These are phyloP conservation scores for Boletus pseudopeckii DNA, from an alignment of 768 basidiomycete species.

Conservation along the genomic window DNA sequence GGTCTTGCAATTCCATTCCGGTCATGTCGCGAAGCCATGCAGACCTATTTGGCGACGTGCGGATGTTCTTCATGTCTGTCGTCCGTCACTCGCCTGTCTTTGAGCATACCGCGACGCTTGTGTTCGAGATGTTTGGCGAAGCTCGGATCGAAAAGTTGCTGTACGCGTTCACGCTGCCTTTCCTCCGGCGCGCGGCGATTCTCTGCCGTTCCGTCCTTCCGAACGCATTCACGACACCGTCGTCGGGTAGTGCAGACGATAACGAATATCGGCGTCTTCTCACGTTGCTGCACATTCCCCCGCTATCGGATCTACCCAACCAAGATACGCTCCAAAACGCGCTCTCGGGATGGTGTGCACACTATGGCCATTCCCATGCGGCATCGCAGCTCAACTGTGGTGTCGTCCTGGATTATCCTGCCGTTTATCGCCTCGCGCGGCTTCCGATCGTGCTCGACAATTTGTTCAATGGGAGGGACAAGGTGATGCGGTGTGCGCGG, in stretches of 20 bases:
- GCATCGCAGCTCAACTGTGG: slow-evolving; percentile 77
- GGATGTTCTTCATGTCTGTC: slow-evolving; percentile 89
- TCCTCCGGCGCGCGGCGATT: slow-evolving; percentile 84
- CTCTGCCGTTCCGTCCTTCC: slow-evolving; percentile 76
- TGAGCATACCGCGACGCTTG: slow-evolving; percentile 78
- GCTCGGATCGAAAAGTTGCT: slow-evolving; percentile 81
- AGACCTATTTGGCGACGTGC: slow-evolving; percentile 77
- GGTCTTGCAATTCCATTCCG: slow-evolving; percentile 49
- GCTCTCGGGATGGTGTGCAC: slow-evolving; percentile 87
- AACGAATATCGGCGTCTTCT: slow-evolving; percentile 83
- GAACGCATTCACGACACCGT: slow-evolving; percentile 49
- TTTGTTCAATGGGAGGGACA: slow-evolving; percentile 72
- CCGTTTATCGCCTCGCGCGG: slow-evolving; percentile 75
- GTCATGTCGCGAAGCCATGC: slow-evolving; percentile 51
- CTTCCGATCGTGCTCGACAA: slow-evolving; percentile 82
- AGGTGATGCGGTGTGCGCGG: slow-evolving; percentile 65
- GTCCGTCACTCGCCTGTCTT: slow-evolving; percentile 86
- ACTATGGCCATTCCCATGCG: slow-evolving; percentile 80
- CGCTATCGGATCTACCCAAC: slow-evolving; percentile 71
- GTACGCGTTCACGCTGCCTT: slow-evolving; percentile 86
- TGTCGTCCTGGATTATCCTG: slow-evolving; percentile 78
- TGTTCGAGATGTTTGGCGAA: slow-evolving; percentile 79
- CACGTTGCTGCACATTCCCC: slow-evolving; percentile 70
- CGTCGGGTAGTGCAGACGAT: slow-evolving; percentile 37
- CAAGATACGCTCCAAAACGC: slow-evolving; percentile 87